Percentiles rank a stretch among this genome's conserved stretches.
Conservation (phyloP, 345 rosid species). For the Anastatica hierochuntica region DNA sequence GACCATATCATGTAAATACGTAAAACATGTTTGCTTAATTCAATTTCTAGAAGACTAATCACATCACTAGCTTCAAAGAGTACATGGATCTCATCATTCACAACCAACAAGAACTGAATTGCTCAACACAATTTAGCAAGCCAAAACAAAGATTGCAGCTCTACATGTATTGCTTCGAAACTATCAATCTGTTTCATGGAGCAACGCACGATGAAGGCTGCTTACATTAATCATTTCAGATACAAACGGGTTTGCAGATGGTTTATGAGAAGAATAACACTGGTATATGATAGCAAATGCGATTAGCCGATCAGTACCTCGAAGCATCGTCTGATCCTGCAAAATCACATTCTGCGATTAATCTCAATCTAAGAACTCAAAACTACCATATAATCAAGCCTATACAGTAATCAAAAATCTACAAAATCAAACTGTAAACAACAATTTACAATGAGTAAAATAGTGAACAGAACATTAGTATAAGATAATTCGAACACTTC, state of each 20-base stretch:
- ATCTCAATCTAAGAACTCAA: neutral
- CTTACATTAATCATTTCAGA: conserved; percentile 47
- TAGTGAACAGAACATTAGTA: too few relatives aligned
- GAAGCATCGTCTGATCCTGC: conserved; percentile 51
- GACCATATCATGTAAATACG: neutral
- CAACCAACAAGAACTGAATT: too few relatives aligned
- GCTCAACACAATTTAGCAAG: too few relatives aligned
- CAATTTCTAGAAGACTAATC: neutral
- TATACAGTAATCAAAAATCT: neutral
- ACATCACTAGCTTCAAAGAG: neutral
- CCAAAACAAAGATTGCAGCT: too few relatives aligned
- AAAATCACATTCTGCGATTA: neutral
- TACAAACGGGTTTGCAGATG: conserved; percentile 55
- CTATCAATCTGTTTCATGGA: neutral
- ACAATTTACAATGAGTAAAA: too few relatives aligned
- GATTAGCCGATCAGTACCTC: conserved; percentile 56
- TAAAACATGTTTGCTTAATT: neutral
- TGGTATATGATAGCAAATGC: conserved; percentile 58
- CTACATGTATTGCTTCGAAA: too few relatives aligned
- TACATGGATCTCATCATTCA: neutral
- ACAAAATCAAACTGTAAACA: too few relatives aligned
- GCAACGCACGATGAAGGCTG: conserved; percentile 4
- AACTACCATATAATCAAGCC: neutral
- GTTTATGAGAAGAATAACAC: conserved; percentile 45
- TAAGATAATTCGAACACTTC: too few relatives aligned